Base-by-base conservation (phyloP, 2,329 filamentous ascomycete genomes). In the Exophiala spinifera region DNA sequence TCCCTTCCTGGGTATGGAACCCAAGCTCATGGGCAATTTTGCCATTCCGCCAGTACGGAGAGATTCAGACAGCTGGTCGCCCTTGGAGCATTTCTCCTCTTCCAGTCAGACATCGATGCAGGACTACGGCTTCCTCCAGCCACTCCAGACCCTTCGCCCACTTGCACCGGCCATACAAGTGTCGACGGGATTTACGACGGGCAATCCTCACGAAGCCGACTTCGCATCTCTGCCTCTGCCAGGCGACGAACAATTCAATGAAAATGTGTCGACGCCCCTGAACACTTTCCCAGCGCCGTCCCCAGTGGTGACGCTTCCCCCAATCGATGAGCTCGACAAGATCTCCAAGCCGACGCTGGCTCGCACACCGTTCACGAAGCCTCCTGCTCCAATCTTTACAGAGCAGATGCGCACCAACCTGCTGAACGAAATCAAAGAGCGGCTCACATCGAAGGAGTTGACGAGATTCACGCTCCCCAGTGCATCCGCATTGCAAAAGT, bases 401-500 rank as follows among this genome's bases (percentile, higher is more conserved):
- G 56, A 63, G 20, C 57, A 56, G 39, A 56, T 50, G 55, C 55
- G 50, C 53, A 53, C 36, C 28, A 44, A 57, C 20, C 50, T 61
- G 4, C 33, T 56, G 11, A 34, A 46, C 28, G 56, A 64, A 36
- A 49, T 59, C 5, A 53, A 49, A n/a, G 46, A 23, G 11, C 42
- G 56, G 31, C 46, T 59, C 8, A 28, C 46, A 25, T 13, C 39
- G 3, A 49, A 53, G 17, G 40, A 56, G 31, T 10, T 58, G 40
- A n/a, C 13, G 20, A 42, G 37, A 14, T 59, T 56, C 39, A 46
- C 49, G 19, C 25, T 59, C 13, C 56, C 56, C 14, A 49, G 40
- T 11, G 57, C 28, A 40, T 20, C 52, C 33, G 60, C 60, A 6
- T 60, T 69, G 39, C 63, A 66, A 34, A 61, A 63, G 23, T 70